Evolutionary conservation across 768 basidiomycete genomes (phyloP).

Genomic region (Pleurotus salmoneostramineus): DNA sequence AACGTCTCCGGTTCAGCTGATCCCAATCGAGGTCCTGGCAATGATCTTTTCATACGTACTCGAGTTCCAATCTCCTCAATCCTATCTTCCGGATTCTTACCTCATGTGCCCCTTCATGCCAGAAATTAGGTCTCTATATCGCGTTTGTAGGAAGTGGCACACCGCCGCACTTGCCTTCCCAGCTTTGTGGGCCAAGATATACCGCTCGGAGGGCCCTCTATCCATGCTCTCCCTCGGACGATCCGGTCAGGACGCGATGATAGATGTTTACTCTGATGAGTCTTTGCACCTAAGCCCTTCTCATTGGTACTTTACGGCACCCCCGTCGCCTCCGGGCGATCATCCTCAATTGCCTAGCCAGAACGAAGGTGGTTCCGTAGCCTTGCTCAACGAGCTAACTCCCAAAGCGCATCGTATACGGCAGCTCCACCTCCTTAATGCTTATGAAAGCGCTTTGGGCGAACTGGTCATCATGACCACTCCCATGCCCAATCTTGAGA

Average conservation of each 20-base stretch:
- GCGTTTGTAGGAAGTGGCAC: neutral
- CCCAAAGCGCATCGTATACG: neutral
- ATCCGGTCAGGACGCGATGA: neutral
- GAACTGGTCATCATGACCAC: neutral
- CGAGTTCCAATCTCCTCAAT: neutral
- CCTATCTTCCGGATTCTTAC: neutral
- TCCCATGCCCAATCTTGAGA: neutral
- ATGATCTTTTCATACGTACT: neutral
- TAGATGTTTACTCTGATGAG: neutral
- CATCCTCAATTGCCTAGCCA: neutral
- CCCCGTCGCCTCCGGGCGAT: neutral
- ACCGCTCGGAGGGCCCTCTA: neutral
- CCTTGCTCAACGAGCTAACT: neutral
- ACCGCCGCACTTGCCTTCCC: neutral
- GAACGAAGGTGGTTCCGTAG: neutral
- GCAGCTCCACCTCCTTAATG: neutral
- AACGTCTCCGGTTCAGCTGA: neutral
- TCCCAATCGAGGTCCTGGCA: neutral
- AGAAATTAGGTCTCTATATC: neutral
- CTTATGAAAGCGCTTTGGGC: neutral
- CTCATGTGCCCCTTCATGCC: neutral
- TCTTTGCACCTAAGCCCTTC: neutral
- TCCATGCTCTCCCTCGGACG: neutral
- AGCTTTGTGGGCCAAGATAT: neutral
- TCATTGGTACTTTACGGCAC: neutral